Conservation (phyloP, 2,329 filamentous ascomycete genomes). For the Penicillium sp. region DNA sequence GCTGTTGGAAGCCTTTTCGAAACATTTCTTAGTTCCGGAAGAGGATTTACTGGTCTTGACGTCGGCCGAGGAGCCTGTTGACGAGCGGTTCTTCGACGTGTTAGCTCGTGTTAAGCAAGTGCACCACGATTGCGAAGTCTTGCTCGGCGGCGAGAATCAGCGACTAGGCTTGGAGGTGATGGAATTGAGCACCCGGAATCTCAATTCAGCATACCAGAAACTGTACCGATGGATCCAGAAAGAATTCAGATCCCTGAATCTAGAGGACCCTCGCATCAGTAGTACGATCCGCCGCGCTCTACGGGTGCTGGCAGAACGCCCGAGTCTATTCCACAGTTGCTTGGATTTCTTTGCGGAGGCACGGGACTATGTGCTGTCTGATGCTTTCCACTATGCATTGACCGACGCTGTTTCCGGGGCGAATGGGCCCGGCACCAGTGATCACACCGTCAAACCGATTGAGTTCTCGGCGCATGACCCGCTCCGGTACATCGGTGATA, state of each 20-base stretch:
- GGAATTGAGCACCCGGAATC: conserved; percentile 75
- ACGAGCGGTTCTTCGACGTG: conserved; percentile 72
- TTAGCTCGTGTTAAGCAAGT: conserved; percentile 76
- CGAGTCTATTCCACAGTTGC: conserved; percentile 84
- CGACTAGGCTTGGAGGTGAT: conserved; percentile 80
- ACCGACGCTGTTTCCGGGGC: conserved; percentile 56
- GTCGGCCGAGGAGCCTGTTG: conserved; percentile 68
- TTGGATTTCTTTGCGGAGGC: conserved; percentile 88
- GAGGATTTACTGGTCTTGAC: conserved; percentile 69
- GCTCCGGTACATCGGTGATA: conserved; percentile 84
- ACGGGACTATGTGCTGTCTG: conserved; percentile 73
- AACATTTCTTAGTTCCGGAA: conserved; percentile 76
- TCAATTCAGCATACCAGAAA: conserved; percentile 89
- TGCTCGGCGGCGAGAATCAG: conserved; percentile 85
- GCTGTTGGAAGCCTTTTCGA: conserved; percentile 65
- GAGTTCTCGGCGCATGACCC: conserved; percentile 88
- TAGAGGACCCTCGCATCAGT: conserved; percentile 90
- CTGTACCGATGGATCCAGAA: conserved; percentile 90
- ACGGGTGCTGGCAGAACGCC: conserved; percentile 77
- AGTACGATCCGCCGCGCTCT: conserved; percentile 73
- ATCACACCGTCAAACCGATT: conserved; percentile 70
- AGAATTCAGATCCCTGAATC: conserved; percentile 82
- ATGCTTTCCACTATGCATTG: conserved; percentile 78
- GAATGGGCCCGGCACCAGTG: conserved; percentile 41
- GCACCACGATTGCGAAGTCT: conserved; percentile 74